Percentiles rank a stretch among this genome's conserved stretches.
Conservation (phyloP, 352 stramenopile genomes). For the Phytophthora pisi region DNA sequence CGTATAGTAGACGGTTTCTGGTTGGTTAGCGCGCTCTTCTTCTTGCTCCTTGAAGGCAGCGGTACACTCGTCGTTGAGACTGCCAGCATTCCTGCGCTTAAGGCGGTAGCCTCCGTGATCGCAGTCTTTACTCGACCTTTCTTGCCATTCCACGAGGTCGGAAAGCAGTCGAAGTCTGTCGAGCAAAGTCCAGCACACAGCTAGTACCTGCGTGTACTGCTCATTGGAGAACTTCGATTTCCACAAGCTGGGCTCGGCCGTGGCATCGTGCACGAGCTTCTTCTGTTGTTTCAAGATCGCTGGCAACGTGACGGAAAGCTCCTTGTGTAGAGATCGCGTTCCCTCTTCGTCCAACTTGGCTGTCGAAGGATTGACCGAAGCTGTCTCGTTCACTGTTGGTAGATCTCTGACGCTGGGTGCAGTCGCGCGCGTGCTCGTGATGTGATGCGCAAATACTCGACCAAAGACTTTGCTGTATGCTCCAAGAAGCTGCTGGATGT, state of each 20-base stretch:
- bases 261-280: constrained; percentile 56
- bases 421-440: constrained; percentile 30
- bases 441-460: constrained; percentile 59
- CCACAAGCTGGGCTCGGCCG: constrained; percentile 60
- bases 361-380: constrained; percentile 2
- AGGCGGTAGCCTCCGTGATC: constrained; percentile 20
- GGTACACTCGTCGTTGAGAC: constrained; percentile 36
- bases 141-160: constrained; percentile 71
- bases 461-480: constrained; percentile 50
- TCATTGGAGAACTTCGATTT: constrained; percentile 54
- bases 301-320: constrained; percentile 44
- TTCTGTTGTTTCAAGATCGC: constrained; percentile 51
- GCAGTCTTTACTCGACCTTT: constrained; percentile 27
- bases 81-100: constrained; percentile 25
- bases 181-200: constrained; percentile 56
- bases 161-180: constrained; percentile 63
- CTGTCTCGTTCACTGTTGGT: constrained; percentile 17
- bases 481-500: constrained; percentile 56
- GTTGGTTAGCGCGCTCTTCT: constrained; percentile 20
- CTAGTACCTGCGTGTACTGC: constrained; percentile 55
- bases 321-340: constrained; percentile 44
- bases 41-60: constrained; percentile 38
- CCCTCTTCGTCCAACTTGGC: constrained; percentile 29
- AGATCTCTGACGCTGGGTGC: constrained; percentile 15
- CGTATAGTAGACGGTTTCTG: constrained; percentile 20